Base-by-base conservation (phyloP, 192 early-diverging fungal genomes). In the Coemansia sp. region DNA sequence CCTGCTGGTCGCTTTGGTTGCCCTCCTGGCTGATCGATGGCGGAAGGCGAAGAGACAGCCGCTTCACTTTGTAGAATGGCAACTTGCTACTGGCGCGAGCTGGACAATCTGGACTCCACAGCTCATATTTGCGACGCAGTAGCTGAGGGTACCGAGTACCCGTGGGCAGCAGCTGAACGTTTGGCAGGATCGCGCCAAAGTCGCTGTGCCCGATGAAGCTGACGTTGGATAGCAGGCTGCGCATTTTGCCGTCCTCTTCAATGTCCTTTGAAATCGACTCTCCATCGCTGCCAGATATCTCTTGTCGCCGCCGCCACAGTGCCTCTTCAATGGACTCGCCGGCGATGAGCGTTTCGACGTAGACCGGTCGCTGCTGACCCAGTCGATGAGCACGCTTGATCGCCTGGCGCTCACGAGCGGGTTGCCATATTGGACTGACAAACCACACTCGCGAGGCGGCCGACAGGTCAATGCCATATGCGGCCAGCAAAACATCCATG, bases 371-470 rank as follows among this genome's bases (percentile, higher is more conserved):
- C 33, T 17, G 78, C 57, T 87, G 87, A 6, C 91, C 91, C 17
- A 93, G 81, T 25, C 91, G 72, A 51, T 91, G 90, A 0, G 91
- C 91, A 4, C 91, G 83, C 61, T 90, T 91, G 60, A 93, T 86
- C 0, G 91, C 91, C 51, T 93, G 91, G 19, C 83, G 79, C 61
- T 88, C 86, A 46, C 81, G 83, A 0, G 82, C 87, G 1, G 80
- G 60, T 51, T 85, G 70, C 88, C 86, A 88, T 14, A 90, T 84
- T 0, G 88, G 88, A 10, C 84, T 87, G 8, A 85, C 63, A 50
- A 88, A 88, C 64, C 82, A 88, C 11, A 88, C 83, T 0, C 86
- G 79, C 5, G 86, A 82, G 3, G 88, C 88, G 3, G 83, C 79
- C 0, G 85, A 89, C 6, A 90, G 79, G 45, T 91, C 87, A 29